Percentiles rank a stretch among this genome's conserved stretches.
phyloP scores from a whole-genome alignment of 169 alveolate species.

The Perkinsus olseni region DNA sequence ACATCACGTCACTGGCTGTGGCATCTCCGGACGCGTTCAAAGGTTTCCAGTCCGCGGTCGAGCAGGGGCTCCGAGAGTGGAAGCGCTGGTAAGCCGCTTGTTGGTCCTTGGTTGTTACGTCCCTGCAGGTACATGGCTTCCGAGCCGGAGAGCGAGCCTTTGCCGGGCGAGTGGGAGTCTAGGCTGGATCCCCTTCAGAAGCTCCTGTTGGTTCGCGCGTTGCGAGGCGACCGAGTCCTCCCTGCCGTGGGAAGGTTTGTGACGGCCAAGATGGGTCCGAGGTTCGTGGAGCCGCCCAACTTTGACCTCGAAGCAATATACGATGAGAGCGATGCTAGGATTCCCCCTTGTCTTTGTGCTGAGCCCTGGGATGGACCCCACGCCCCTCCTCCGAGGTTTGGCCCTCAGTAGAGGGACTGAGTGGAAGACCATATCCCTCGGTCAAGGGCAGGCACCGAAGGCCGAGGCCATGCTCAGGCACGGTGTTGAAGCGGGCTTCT shows the following conservation, averaged over 20 bases:
- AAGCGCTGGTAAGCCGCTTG: slow-evolving; percentile 46
- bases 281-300: slow-evolving; percentile 77
- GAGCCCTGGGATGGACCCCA: slow-evolving; percentile 89
- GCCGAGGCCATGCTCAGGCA: slow-evolving; percentile 75
- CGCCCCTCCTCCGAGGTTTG: slow-evolving; percentile 59
- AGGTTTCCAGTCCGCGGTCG: slow-evolving; percentile 75
- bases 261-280: slow-evolving; percentile 66
- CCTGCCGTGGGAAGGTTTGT: slow-evolving; percentile 74
- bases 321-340: slow-evolving; percentile 56
- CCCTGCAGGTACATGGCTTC: slow-evolving; percentile 45
- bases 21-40: slow-evolving; percentile 57
- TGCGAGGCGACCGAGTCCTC: slow-evolving; percentile 82
- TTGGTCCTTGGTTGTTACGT: neutral
- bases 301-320: slow-evolving; percentile 72
- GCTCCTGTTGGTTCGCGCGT: slow-evolving; percentile 68
- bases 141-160: slow-evolving; percentile 75
- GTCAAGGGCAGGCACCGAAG: slow-evolving; percentile 81
- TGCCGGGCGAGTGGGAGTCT: slow-evolving; percentile 93
- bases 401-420: slow-evolving; percentile 56
- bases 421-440: slow-evolving; percentile 72
- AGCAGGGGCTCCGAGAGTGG: slow-evolving; percentile 75
- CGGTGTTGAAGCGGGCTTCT: slow-evolving; percentile 80
- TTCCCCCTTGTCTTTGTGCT: slow-evolving; percentile 77
- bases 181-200: slow-evolving; percentile 75
- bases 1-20: slow-evolving; percentile 64